These are phyloP conservation scores for Rhododendron griersonianum DNA, from an alignment of 148 eudicot species.

Conservation along the genomic window DNA sequence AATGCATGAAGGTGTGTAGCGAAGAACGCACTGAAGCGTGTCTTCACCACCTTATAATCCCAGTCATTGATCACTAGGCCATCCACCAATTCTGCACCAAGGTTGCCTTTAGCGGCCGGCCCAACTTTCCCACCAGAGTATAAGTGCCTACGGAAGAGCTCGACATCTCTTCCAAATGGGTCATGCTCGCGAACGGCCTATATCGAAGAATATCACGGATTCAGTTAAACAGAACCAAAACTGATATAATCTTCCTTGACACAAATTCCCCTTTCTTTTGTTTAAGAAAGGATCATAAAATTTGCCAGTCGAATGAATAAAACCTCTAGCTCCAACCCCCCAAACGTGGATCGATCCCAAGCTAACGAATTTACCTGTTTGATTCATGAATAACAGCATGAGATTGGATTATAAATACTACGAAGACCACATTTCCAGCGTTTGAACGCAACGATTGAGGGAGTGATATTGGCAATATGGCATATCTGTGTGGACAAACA, in stretches of 20 bases:
- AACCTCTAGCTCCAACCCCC: too few relatives aligned
- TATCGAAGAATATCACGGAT: neutral
- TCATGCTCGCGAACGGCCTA: conserved; percentile 98
- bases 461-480: too few relatives aligned
- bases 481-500: too few relatives aligned
- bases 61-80: conserved; percentile 63
- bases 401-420: too few relatives aligned
- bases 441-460: too few relatives aligned
- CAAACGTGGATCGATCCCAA: too few relatives aligned
- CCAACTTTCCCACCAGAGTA: conserved; percentile 51
- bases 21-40: conserved; percentile 90
- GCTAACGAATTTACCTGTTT: too few relatives aligned
- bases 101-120: conserved; percentile 64
- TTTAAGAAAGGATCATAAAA: too few relatives aligned
- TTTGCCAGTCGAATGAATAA: too few relatives aligned
- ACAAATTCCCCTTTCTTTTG: neutral
- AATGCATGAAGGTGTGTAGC: conserved; percentile 70
- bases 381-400: too few relatives aligned
- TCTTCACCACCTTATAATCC: conserved; percentile 87
- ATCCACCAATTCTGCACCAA: conserved; percentile 78
- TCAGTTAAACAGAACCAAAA: neutral
- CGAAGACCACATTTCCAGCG: too few relatives aligned
- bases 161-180: conserved; percentile 86
- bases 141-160: conserved; percentile 69
- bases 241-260: neutral